Conservation (phyloP, 148 eudicot genomes). For the Rhododendron ovatum region DNA sequence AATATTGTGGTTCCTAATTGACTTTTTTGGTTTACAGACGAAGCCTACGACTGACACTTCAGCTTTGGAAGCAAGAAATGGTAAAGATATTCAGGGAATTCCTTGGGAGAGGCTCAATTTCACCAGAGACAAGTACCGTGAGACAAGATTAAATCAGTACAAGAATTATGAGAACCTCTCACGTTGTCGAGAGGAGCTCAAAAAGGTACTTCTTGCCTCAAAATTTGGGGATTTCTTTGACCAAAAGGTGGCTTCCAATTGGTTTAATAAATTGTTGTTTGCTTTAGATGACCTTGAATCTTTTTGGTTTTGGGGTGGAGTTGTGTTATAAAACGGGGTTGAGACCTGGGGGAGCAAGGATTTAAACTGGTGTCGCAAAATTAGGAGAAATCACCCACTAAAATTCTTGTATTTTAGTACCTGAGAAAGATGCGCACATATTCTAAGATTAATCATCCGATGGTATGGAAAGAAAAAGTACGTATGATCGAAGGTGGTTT, state of each 20-base stretch:
- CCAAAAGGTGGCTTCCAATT: neutral
- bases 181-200: conserved; percentile 29
- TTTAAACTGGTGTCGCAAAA: neutral
- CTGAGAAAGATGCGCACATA: neutral
- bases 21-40: conserved; percentile 21
- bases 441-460: neutral
- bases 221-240: neutral
- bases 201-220: conserved; percentile 36
- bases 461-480: neutral
- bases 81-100: conserved; percentile 88
- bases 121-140: conserved; percentile 60
- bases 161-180: conserved; percentile 58
- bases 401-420: neutral
- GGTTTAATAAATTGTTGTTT: neutral
- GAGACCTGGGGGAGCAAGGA: neutral
- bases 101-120: conserved; percentile 86
- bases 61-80: conserved; percentile 70
- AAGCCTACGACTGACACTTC: conserved; percentile 68
- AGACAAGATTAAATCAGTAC: conserved; percentile 62
- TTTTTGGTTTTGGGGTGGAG: neutral
- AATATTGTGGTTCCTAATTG: neutral
- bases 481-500: neutral
- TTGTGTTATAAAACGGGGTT: neutral
- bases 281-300: neutral
- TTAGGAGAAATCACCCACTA: neutral